A percentile compares a stretch with the other conserved stretches of the same genome.
phyloP scores from a whole-genome alignment of 2,329 filamentous ascomycete genomes.

The Fusarium nygamai region DNA sequence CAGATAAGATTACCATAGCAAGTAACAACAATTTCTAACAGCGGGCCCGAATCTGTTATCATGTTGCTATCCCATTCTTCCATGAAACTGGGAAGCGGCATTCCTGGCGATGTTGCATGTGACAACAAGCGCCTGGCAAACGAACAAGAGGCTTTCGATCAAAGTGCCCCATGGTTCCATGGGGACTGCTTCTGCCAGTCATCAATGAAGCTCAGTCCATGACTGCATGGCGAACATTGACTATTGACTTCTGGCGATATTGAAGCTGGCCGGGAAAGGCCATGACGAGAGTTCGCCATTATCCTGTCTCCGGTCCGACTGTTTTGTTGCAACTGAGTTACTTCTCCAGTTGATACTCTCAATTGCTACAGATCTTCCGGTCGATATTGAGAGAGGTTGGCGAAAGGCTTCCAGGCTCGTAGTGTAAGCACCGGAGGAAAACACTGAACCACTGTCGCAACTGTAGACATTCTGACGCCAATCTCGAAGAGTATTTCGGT shows the following conservation, averaged over 20 bases:
- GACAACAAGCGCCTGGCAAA: slow-evolving; percentile 2
- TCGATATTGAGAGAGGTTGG: not conserved
- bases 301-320: not conserved
- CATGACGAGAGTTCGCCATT: not conserved
- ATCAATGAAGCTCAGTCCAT: not conserved
- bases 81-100: not conserved
- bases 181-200: not conserved
- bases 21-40: slow-evolving; percentile 4
- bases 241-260: not conserved
- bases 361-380: not conserved
- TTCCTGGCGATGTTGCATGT: slow-evolving; percentile 17
- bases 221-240: not conserved
- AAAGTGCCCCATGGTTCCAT: slow-evolving; percentile 9
- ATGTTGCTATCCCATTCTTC: not conserved
- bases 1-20: not conserved
- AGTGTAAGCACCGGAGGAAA: not conserved
- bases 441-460: not conserved
- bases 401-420: not conserved
- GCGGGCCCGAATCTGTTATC: not conserved
- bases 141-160: not conserved
- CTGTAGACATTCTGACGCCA: not conserved
- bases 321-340: not conserved
- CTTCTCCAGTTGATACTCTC: not conserved
- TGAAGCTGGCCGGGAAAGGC: slow-evolving; percentile 1
- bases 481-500: not conserved